Evolutionary conservation across 495 filamentous ascomycete genomes (phyloP), one percentile per base, ranked within the genome.

Genomic region (Friedmanniomyces simplex): DNA sequence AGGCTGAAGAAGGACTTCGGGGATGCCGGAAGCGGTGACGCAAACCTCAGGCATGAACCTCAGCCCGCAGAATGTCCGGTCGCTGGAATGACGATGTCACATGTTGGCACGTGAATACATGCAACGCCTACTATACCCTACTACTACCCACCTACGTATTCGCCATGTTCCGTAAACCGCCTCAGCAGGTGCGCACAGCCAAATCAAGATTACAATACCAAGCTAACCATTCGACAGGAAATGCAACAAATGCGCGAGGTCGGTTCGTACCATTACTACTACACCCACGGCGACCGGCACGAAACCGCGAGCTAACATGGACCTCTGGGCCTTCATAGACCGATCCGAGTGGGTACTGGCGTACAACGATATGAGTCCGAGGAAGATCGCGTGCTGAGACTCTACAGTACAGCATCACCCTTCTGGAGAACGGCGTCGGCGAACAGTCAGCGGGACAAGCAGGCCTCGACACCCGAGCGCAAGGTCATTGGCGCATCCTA

Each of bases 201-300:
- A 12, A 3, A 32, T 3, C 28, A 3, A 32, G 10, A 4, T 32
- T 10, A 32, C 28, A 32, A 10, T 32, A 10, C 28, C 10, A 10
- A 32, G 28, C 10, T 32, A 32, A 32, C 28, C 28, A 32, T 32
- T 32, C 28, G 28, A 54, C 50, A 57, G 18, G 37, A 24, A 18
- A n/a, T n/a, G 36, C 20, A 34, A 91, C 91, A 98, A 81, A 98
- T 98, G 93, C 88, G 95, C 61, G 91, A 98, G 84, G 89, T 98
- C 78, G 93, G 93, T 96, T 82, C 78, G 83, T 85, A 73, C 68
- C 66, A 3, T 32, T 32, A 32, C 28, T 32, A 32, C 49, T 13
- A 20, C 49, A 52, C 12, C 49, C 48, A 39, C 49, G 21, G 21
- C 50, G 49, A n/a, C 49, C 12, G 37, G 56, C 54, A 57, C 49